phyloP scores from a whole-genome alignment of 805 yeast genomes.

The Huiozyma naganishii region DNA sequence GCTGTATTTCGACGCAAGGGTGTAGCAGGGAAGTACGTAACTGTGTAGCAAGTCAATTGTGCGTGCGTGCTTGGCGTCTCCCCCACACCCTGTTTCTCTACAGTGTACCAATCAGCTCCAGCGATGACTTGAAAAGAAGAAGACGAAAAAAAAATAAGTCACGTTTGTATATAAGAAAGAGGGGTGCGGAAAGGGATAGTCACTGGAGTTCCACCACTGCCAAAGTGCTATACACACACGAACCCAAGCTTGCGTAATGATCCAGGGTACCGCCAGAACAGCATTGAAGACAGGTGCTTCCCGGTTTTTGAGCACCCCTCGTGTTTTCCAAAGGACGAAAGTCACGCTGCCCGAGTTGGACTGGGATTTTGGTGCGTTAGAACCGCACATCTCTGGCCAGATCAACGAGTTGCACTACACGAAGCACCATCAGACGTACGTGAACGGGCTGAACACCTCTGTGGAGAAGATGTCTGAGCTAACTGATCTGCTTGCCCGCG shows the following conservation, averaged over 20 bases:
- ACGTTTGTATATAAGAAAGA: neutral
- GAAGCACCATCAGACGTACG: slow-evolving; percentile 90
- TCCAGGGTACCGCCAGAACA: neutral
- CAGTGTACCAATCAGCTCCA: too few relatives aligned
- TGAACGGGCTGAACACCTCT: slow-evolving; percentile 72
- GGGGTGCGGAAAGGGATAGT: neutral
- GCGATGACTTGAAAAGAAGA: too few relatives aligned
- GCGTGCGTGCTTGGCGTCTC: neutral
- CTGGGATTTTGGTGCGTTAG: slow-evolving; percentile 77
- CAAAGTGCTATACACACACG: neutral
- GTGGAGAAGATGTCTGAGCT: slow-evolving; percentile 66
- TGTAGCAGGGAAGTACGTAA: slow-evolving; percentile 2
- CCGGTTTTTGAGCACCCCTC: neutral
- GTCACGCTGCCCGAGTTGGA: slow-evolving; percentile 72
- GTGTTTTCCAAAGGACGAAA: slow-evolving; percentile 37
- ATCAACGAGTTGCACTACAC: slow-evolving; percentile 80
- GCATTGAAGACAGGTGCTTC: neutral
- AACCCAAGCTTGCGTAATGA: neutral
- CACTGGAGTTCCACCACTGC: neutral
- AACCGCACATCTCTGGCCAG: slow-evolving; percentile 77
- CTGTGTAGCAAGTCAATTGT: neutral
- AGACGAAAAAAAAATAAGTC: too few relatives aligned
- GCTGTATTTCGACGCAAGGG: slow-evolving; percentile 69
- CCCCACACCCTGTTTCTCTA: neutral
- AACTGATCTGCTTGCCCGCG: slow-evolving; percentile 42